These are phyloP conservation scores for Smittium mucronatum DNA, from an alignment of 371 early-diverging fungal species.

Conservation along the genomic window DNA sequence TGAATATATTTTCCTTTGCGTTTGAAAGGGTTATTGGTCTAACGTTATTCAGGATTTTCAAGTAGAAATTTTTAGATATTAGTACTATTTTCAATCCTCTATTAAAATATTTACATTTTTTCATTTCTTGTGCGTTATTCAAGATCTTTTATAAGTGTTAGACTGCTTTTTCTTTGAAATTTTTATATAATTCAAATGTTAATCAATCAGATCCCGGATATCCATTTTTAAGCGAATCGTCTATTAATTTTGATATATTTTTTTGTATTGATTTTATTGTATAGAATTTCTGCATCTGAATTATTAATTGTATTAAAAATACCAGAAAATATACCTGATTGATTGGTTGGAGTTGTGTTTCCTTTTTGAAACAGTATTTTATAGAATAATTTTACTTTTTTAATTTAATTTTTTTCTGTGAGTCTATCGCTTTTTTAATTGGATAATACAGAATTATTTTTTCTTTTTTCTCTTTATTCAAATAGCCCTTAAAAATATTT, in stretches of 20 bases:
- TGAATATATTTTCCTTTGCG: background rate
- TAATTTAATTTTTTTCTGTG: background rate
- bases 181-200: slow-evolving; percentile 11
- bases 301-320: background rate
- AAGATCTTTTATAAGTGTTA: background rate
- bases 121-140: background rate
- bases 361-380: background rate
- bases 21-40: background rate
- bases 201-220: slow-evolving; percentile 14
- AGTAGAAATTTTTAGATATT: background rate
- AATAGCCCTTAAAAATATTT: slow-evolving; percentile 7
- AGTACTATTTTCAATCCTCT: background rate
- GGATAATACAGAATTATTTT: background rate
- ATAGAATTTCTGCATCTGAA: background rate
- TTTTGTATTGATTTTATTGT: background rate
- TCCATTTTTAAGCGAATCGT: background rate
- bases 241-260: background rate
- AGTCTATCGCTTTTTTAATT: background rate
- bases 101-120: background rate
- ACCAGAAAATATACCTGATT: background rate
- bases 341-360: background rate
- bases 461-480: background rate
- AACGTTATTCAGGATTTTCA: background rate
- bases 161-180: background rate
- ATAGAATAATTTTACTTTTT: background rate